These are phyloP conservation scores for Phytophthora colocasiae DNA, from an alignment of 352 stramenopile species.

Conservation along the genomic window DNA sequence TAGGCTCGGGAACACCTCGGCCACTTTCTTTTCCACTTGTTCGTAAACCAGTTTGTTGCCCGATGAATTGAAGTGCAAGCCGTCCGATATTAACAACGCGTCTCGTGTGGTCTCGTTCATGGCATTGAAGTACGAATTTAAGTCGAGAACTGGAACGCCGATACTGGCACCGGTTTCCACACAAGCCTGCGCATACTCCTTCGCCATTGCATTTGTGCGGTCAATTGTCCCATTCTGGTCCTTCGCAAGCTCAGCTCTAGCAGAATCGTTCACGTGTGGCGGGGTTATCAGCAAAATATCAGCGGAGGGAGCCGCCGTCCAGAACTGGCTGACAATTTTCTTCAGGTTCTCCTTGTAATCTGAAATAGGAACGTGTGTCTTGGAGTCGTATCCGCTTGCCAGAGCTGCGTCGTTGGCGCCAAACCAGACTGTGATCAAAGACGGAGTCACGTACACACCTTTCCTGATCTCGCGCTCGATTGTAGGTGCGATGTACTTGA, in stretches of 20 bases:
- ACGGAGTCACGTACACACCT: conserved; percentile 17
- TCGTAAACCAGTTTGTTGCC: conserved; percentile 39
- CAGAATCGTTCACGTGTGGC: conserved; percentile 20
- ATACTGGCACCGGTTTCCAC: conserved; percentile 30
- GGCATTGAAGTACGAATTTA: conserved; percentile 54
- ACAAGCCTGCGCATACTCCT: conserved; percentile 50
- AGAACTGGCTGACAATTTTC: conserved; percentile 15
- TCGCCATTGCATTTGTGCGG: conserved; percentile 16
- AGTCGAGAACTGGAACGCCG: conserved; percentile 43
- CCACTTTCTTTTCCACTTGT: conserved; percentile 43
- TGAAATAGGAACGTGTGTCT: conserved; percentile 22
- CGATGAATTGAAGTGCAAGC: conserved; percentile 50
- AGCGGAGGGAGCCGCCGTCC: conserved; percentile 13
- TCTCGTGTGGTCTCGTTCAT: conserved; percentile 40
- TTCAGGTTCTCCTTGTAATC: conserved; percentile 26
- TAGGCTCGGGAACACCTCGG: conserved; percentile 18
- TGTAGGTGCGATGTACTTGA: conserved; percentile 33
- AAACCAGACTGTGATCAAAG: conserved; percentile 34
- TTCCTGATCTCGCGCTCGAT: conserved; percentile 29
- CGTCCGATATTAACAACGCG: conserved; percentile 43
- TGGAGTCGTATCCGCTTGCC: conserved; percentile 20
- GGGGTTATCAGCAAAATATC: conserved; percentile 54
- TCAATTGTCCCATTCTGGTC: conserved; percentile 23
- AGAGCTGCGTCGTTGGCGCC: conserved; percentile 34
- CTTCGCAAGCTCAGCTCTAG: conserved; percentile 15